These are phyloP conservation scores for Gloeophyllum trabeum DNA, from an alignment of 768 basidiomycete species.

Conservation along the genomic window DNA sequence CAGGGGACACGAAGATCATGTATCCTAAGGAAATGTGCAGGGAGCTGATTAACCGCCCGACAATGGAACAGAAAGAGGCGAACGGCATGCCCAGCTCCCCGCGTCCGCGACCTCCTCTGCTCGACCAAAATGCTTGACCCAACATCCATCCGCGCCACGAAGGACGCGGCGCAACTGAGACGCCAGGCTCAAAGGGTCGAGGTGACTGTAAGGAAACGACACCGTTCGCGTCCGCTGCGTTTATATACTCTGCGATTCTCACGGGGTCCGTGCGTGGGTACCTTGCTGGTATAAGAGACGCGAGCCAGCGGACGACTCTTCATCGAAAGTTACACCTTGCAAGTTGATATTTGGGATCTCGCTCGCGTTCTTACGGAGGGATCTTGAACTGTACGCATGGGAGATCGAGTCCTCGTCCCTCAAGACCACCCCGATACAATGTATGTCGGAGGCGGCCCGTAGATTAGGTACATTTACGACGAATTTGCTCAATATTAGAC, in stretches of 20 bases:
- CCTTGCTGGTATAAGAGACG: slow-evolving; percentile 7
- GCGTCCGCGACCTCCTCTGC: slow-evolving; percentile 26
- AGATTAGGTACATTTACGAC: slow-evolving; percentile 24
- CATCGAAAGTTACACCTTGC: slow-evolving; percentile 66
- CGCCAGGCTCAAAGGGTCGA: too few relatives aligned
- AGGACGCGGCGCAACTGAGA: too few relatives aligned
- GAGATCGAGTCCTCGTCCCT: slow-evolving; percentile 47
- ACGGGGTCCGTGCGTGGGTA: slow-evolving; percentile 44
- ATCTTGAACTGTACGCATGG: slow-evolving; percentile 52
- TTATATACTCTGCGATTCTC: slow-evolving; percentile 10
- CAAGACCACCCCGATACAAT: slow-evolving; percentile 49
- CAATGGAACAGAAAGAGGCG: slow-evolving; percentile 29
- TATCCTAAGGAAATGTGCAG: slow-evolving; percentile 47
- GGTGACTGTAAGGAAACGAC: too few relatives aligned
- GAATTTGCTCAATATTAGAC: too few relatives aligned
- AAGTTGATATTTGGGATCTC: slow-evolving; percentile 61
- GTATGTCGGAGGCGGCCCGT: slow-evolving; percentile 54
- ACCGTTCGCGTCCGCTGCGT: too few relatives aligned
- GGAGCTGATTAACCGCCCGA: slow-evolving; percentile 63
- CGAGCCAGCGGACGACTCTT: slow-evolving; percentile 7
- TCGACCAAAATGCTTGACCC: slow-evolving; percentile 16
- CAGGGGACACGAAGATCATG: too few relatives aligned
- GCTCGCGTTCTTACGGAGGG: slow-evolving; percentile 26
- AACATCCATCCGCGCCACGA: slow-evolving; percentile 4
- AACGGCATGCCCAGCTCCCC: slow-evolving; percentile 68